Base-by-base conservation (phyloP, 441 rosid genomes). In the Erysimum pusillum region DNA sequence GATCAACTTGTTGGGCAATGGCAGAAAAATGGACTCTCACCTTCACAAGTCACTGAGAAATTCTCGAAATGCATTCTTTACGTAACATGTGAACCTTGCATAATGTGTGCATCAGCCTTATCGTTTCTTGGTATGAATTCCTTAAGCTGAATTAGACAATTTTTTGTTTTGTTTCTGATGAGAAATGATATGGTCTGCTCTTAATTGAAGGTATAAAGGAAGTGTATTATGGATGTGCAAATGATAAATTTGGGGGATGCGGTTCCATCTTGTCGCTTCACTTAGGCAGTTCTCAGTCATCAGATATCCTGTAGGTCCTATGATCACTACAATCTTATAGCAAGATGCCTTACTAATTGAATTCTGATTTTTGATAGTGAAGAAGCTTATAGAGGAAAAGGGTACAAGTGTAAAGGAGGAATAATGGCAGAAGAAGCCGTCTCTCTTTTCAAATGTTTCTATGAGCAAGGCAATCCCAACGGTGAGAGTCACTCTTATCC, bases 81-180 rank as follows among this genome's bases (percentile, higher is more conserved):
- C 63, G 97, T 94, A 58, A 87, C 97, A 69, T 90, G 98, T 80
- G 98, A 92, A 85, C 97, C 95, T n/a, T 94, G 98, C 80, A 92
- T 92, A 63, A 94, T 94, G 97, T 94, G 98, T 80, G 97, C 97
- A 74, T 83, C 94, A 1, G 97, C 97, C 56, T 82, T 90, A 77
- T 89, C 97, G 4, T 83, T 88, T 80, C 84, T 92, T 48, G 91
- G 94, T 91, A 88, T 76, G 44, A 14, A n/a, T 9, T 20, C 39
- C 70, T 74, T 9, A 12, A 25, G 5, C 53, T 10, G 14, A 22
- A 45, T 10, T 14, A 20, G 3, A n/a, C n/a, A n/a, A n/a, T n/a
- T n/a, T n/a, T n/a, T n/a, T n/a, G n/a, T n/a, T n/a, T n/a, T n/a
- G n/a, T n/a, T n/a, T n/a, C n/a, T n/a, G n/a, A n/a, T n/a, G n/a